A percentile compares a stretch with the other conserved stretches of the same genome.
These are phyloP conservation scores for Saccharomycopsis babjevae DNA, from an alignment of 805 yeast genomes.

Conservation along the genomic window DNA sequence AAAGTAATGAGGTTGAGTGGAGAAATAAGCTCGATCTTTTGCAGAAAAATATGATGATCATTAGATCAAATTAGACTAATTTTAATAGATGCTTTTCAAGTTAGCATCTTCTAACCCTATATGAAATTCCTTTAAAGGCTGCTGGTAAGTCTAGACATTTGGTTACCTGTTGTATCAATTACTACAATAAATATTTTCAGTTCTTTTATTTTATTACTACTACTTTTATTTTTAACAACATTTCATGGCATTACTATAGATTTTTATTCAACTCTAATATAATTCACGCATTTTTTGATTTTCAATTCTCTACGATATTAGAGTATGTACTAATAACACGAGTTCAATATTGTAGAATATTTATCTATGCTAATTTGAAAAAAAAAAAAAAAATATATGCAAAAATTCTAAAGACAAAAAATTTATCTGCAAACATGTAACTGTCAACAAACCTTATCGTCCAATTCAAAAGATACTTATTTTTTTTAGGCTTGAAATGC, in stretches of 20 bases:
- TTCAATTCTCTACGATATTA: background rate
- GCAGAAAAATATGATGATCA: slow-evolving; percentile 13
- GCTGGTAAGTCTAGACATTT: background rate
- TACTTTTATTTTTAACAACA: background rate
- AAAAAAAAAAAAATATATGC: no score
- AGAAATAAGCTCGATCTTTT: slow-evolving; percentile 11
- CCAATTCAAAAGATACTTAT: background rate
- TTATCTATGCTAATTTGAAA: no score
- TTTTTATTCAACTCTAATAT: background rate
- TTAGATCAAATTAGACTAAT: background rate
- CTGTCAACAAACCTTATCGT: background rate
- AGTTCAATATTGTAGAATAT: background rate
- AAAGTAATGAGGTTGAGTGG: slow-evolving; percentile 8
- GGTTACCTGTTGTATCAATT: background rate
- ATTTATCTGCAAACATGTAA: no score
- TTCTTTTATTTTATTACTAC: background rate
- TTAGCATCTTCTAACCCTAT: background rate
- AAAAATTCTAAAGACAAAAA: background rate
- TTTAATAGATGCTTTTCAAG: background rate
- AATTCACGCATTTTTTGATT: background rate
- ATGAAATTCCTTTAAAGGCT: background rate
- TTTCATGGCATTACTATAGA: background rate
- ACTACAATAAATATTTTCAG: background rate
- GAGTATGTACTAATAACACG: background rate
- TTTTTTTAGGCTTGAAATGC: background rate